Base-by-base conservation (phyloP, 805 yeast genomes). In the Monosporozyma siamensis region DNA sequence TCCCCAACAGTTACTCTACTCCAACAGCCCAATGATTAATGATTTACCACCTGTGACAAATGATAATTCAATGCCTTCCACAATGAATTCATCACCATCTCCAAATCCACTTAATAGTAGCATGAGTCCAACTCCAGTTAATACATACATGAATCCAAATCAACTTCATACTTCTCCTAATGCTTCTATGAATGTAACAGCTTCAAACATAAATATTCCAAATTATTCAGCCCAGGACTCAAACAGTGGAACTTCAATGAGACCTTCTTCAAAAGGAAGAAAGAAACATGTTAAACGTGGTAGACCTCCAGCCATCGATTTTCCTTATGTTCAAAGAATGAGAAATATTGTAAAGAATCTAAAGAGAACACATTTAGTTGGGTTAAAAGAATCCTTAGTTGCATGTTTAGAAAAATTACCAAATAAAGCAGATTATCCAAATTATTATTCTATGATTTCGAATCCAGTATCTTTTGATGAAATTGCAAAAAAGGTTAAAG, bases 311-410 rank as follows among this genome's bases (percentile, higher is more conserved):
- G 58, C 59, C 3, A 59, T 61, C 24, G 65, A 61, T 46, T 41
- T 59, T 11, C 65, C 65, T 5, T 89, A 82, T 61, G 97, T 92
- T 63, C 87, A 87, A 56, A 72, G 97, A 48, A 88, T 90, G 63
- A 89, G 90, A 61, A 79, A 86, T 50, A 80, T 92, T 30, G 66
- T 92, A 69, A 78, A 94, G 59, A 79, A 77, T 39, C 69, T 92
- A 56, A 84, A 88, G 55, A 84, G 84, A 56, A 80, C 82, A 45
- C 73, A 76, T 36, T 78, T 74, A 52, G 68, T 71, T 1, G 67
- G 67, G 35, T 70, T 70, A 10, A 71, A 69, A 37, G 66, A 71
- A 20, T 66, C 73, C 27, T 64, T 84, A 34, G 74, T 80, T n/a
- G 56, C 69, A 14, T 74, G 75, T 49, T 88, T 89, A 63, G 97